Percentiles rank a stretch among this genome's conserved stretches.
Evolutionary conservation across 495 filamentous ascomycete species (phyloP).

Genomic region (Neurospora hispaniola): DNA sequence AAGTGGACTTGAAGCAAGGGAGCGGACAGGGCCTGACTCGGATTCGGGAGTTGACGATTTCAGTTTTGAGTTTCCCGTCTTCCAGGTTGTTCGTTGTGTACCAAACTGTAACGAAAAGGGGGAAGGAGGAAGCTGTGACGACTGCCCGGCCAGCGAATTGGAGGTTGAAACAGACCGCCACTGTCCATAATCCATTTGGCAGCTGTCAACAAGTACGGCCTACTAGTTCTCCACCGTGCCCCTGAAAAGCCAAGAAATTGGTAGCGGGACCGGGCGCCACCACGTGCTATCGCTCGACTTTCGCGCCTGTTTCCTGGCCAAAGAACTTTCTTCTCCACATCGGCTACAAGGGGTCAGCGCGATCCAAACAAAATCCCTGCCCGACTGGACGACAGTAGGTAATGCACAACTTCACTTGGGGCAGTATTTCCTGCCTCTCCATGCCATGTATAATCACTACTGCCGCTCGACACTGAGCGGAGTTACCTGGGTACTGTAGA

Average conservation of each 20-base stretch:
- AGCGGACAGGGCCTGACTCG: neutral
- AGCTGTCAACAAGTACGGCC: too few relatives aligned
- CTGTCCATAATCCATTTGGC: neutral
- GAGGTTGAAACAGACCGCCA: constrained; percentile 9
- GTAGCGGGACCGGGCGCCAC: neutral
- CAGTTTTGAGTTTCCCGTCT: neutral
- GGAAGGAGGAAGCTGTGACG: neutral
- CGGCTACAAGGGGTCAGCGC: neutral
- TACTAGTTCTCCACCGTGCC: neutral
- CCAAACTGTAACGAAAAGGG: constrained; percentile 1
- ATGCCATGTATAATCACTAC: neutral
- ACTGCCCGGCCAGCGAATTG: neutral
- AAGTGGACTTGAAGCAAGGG: neutral
- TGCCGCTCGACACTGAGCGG: neutral
- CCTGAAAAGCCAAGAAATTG: neutral
- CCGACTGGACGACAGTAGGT: neutral
- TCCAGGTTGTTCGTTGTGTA: neutral
- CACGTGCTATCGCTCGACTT: neutral
- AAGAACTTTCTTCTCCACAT: neutral
- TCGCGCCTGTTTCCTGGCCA: neutral
- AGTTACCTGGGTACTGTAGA: neutral
- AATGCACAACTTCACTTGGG: neutral
- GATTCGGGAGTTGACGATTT: neutral
- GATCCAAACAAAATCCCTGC: neutral
- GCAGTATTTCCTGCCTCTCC: neutral